phyloP scores from a whole-genome alignment of 345 rosid species.

The Mallotus nudiflorus region DNA sequence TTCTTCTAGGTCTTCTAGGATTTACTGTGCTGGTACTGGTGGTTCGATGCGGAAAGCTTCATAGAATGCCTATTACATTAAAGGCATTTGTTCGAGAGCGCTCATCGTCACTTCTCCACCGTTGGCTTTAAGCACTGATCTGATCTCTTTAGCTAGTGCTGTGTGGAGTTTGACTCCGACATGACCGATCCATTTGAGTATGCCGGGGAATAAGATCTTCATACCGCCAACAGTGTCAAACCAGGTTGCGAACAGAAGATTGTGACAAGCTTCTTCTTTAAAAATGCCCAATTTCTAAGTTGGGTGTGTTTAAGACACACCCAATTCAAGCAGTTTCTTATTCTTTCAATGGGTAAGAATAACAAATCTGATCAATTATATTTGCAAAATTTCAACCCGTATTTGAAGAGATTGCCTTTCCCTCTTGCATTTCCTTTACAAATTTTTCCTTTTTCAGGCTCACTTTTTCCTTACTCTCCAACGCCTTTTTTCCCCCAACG shows the following conservation, averaged over 20 bases:
- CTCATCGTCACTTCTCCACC: slow-evolving; percentile 73
- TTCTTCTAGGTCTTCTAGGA: too few relatives aligned
- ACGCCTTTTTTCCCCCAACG: slow-evolving; percentile 55
- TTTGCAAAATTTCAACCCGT: background rate
- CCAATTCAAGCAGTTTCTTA: too few relatives aligned
- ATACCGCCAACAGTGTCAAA: slow-evolving; percentile 89
- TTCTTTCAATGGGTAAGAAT: slow-evolving; percentile 78
- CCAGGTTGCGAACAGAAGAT: slow-evolving; percentile 77
- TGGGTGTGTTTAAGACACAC: too few relatives aligned
- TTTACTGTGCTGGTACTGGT: slow-evolving; percentile 73
- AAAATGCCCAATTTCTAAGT: slow-evolving; percentile 69
- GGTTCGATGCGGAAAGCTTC: slow-evolving; percentile 87
- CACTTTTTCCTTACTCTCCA: slow-evolving; percentile 51
- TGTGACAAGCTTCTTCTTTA: slow-evolving; percentile 81
- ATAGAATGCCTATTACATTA: slow-evolving; percentile 74
- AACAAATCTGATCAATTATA: slow-evolving; percentile 5
- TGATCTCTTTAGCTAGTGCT: slow-evolving; percentile 66
- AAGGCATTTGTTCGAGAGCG: slow-evolving; percentile 70
- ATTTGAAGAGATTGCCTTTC: background rate
- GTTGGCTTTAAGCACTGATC: slow-evolving; percentile 58
- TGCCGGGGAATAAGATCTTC: slow-evolving; percentile 59
- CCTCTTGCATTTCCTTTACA: too few relatives aligned
- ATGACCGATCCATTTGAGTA: slow-evolving; percentile 68
- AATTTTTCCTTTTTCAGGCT: slow-evolving; percentile 48
- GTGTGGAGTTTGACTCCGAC: slow-evolving; percentile 64